phyloP scores from a whole-genome alignment of 306 rosid species.

The Inga oerstediana region DNA sequence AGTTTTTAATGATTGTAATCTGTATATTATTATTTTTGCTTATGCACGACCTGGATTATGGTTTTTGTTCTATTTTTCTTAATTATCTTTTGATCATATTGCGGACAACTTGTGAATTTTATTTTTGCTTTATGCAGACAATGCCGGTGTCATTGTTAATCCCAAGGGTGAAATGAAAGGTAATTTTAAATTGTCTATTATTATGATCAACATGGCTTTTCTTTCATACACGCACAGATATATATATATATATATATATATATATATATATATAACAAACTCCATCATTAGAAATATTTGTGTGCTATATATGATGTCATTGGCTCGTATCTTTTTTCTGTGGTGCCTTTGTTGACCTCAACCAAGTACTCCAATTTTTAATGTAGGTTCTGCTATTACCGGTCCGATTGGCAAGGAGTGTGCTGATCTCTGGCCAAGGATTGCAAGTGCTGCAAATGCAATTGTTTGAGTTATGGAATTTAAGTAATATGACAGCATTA shows the following conservation, averaged over 20 bases:
- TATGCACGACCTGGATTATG: not conserved
- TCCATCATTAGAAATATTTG: not conserved
- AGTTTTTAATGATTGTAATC: not conserved
- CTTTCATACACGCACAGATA: not conserved
- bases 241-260: no score
- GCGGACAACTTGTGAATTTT: not conserved
- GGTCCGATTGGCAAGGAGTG: conserved; percentile 95
- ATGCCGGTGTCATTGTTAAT: conserved; percentile 88
- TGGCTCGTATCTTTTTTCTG: no score
- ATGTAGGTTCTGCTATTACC: conserved; percentile 82
- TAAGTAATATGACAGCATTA: not conserved
- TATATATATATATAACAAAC: not conserved
- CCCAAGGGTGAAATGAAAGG: conserved; percentile 97
- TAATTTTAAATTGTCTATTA: conserved; percentile 1
- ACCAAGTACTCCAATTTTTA: not conserved
- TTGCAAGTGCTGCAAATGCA: conserved; percentile 94
- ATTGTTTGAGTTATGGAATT: conserved; percentile 48
- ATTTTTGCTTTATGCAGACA: conserved; percentile 46
- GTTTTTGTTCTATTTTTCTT: not conserved
- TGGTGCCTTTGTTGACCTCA: not conserved
- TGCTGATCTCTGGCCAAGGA: conserved; percentile 93
- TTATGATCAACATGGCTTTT: not conserved
- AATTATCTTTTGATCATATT: not conserved
- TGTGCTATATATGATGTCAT: not conserved
- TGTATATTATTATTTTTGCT: not conserved